Percentiles rank a stretch among this genome's conserved stretches.
phyloP scores from a whole-genome alignment of 148 eudicot species.

The Rhododendron mucronatum region DNA sequence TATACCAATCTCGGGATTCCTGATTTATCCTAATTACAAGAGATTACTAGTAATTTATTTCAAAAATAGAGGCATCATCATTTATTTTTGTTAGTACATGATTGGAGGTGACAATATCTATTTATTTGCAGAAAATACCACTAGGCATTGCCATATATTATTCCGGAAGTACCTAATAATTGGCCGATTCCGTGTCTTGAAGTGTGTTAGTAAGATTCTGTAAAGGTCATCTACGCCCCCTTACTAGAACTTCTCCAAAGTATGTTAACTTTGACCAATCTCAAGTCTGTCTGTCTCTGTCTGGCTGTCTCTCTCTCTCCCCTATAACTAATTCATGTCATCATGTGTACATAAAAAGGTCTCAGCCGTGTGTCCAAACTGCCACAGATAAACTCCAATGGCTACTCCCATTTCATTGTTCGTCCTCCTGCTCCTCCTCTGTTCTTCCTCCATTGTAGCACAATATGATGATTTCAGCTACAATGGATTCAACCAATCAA shows the following conservation, averaged over 20 bases:
- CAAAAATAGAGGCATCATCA: too few relatives aligned
- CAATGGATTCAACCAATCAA: slow-evolving; percentile 22
- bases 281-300: too few relatives aligned
- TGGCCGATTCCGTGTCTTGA: background rate
- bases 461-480: slow-evolving; percentile 4
- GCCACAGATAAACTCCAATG: background rate
- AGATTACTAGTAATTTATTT: too few relatives aligned
- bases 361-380: background rate
- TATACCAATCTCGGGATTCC: too few relatives aligned
- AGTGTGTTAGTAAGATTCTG: too few relatives aligned
- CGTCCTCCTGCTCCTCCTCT: background rate
- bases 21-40: too few relatives aligned
- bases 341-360: background rate
- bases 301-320: background rate
- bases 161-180: too few relatives aligned
- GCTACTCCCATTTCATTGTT: background rate
- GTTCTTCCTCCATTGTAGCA: background rate
- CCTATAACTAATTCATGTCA: background rate
- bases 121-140: too few relatives aligned
- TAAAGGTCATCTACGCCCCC: too few relatives aligned
- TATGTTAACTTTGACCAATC: background rate
- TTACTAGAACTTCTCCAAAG: background rate
- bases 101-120: too few relatives aligned
- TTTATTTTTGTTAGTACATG: too few relatives aligned
- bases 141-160: too few relatives aligned